Evolutionary conservation across 2,329 filamentous ascomycete species (phyloP), one percentile per base, ranked within the genome.

Genomic region (Calonectria ilicicola): DNA sequence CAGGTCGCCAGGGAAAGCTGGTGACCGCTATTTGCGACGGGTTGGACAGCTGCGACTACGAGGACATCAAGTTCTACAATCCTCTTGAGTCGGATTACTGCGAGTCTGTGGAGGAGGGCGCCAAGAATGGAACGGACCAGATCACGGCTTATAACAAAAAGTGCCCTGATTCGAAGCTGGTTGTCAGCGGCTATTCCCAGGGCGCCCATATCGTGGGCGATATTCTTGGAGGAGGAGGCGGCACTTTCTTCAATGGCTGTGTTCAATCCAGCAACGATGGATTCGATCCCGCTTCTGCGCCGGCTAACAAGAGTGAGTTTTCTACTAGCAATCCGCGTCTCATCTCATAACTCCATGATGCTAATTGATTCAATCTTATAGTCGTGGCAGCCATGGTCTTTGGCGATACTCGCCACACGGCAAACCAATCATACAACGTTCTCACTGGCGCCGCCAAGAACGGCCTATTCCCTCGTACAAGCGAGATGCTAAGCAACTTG

Each of bases 121-220:
- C 79, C 10, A 74, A 72, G 44, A 83, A 83, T 62, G 84, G 84
- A 5, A 72, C 81, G 29, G 62, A 69, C 17, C 83, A 86, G 76
- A 84, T 87, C 72, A 81, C 79, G 9, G 82, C 80, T 0, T 87
- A 86, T 75, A 82, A 82, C 75, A 76, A 82, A 74, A 78, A 79
- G 19, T 87, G 85, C 69, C 85, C 85, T 14, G 73, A 84, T 42
- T 72, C 84, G 23, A 84, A 82, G 72, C 80, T 87, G 14, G 84
- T 86, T 8, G 65, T 87, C 35, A 84, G 82, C 71, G 85, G 85
- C 0, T 87, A 85, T 73, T 85, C 83, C 2, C 83, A 87, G 70
- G 85, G 85, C 53, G 82, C 79, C 2, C 83, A 85, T 2, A 79
- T 87, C 14, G 74, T 84, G 80, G 83, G 51, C 35, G 84, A 84